Evolutionary conservation across 2,329 filamentous ascomycete genomes (phyloP), one percentile per base, ranked within the genome.

Genomic region (Ceratocystis diversiconidia): DNA sequence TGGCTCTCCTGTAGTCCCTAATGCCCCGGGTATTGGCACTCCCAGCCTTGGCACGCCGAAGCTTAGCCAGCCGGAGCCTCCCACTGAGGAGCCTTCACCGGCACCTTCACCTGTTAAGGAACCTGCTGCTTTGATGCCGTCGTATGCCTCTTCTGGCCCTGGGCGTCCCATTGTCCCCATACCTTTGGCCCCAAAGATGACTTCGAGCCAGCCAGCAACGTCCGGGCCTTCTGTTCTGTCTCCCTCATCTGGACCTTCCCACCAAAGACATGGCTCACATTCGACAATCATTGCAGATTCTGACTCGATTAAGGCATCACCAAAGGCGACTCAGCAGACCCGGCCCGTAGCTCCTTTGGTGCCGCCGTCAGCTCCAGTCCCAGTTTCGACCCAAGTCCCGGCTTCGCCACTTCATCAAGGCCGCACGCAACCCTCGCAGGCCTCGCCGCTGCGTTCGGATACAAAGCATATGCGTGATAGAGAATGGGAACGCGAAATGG

Each of bases 361-460:
- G n/a, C 30, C 48, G n/a, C 22, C 46, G 36, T 12, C 36, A 41
- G 36, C 36, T 12, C 36, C 36, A 15, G 10, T 10, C 12, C 36
- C 36, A 15, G 3, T 41, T 41, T 15, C 10, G 36, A 41, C 36
- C 36, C 36, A 41, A 41, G 36, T 41, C 17, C 22, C 60, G 19
- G 44, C 61, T 25, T 63, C 61, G 36, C 61, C 61, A 25, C 61
- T 63, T 36, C 61, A 48, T 60, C 59, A 64, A 55, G 71, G 73
- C 72, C 67, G 70, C 3, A 30, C 28, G 5, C 55, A 59, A 36
- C 28, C n/a, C 12, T 59, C 6, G 15, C 55, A 59, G 12, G 55
- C 10, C 55, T 73, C 15, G 70, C 70, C 7, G 69, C 72, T 22
- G 72, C 73, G 10, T 73, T 75, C 62, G 73, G 73, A 22, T 73